A percentile compares a stretch with the other conserved stretches of the same genome.
These are phyloP conservation scores for Xylariaceae sp. DNA, from an alignment of 2,329 filamentous ascomycete genomes.

Conservation along the genomic window DNA sequence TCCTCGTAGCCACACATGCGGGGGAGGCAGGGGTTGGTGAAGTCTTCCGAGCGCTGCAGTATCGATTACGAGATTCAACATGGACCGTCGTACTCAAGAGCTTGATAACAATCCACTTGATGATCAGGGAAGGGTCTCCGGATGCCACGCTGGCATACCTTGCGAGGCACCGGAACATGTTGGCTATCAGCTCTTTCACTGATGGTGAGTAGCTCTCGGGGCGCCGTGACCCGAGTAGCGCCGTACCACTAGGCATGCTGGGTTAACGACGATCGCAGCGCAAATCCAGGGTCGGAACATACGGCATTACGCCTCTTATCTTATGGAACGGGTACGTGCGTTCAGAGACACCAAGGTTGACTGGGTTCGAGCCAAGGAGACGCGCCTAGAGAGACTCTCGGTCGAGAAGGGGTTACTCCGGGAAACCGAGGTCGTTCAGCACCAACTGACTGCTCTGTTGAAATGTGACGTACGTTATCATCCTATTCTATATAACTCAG, in stretches of 20 bases:
- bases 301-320: slow-evolving; percentile 84
- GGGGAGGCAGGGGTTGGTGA: slow-evolving; percentile 94
- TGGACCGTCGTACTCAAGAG: slow-evolving; percentile 99
- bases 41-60: slow-evolving; percentile 89
- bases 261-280: slow-evolving; percentile 54
- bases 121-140: slow-evolving; percentile 93
- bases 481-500: background rate
- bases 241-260: background rate
- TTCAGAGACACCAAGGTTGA: slow-evolving; percentile 85
- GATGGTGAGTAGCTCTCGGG: slow-evolving; percentile 66
- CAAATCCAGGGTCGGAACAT: slow-evolving; percentile 97
- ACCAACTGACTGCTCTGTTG: slow-evolving; percentile 81
- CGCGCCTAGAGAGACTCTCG: slow-evolving; percentile 79
- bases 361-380: slow-evolving; percentile 83
- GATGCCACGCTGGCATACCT: slow-evolving; percentile 88
- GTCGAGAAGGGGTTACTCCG: slow-evolving; percentile 91
- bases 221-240: background rate
- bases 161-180: slow-evolving; percentile 76
- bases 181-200: slow-evolving; percentile 88
- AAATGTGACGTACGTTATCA: slow-evolving; percentile 79
- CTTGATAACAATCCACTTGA: slow-evolving; percentile 91
- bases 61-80: slow-evolving; percentile 89
- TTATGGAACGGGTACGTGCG: slow-evolving; percentile 78
- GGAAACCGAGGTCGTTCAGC: slow-evolving; percentile 89
- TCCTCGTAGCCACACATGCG: slow-evolving; percentile 90